phyloP scores from a whole-genome alignment of 495 filamentous ascomycete species.

The Chaetomidium leptoderma region DNA sequence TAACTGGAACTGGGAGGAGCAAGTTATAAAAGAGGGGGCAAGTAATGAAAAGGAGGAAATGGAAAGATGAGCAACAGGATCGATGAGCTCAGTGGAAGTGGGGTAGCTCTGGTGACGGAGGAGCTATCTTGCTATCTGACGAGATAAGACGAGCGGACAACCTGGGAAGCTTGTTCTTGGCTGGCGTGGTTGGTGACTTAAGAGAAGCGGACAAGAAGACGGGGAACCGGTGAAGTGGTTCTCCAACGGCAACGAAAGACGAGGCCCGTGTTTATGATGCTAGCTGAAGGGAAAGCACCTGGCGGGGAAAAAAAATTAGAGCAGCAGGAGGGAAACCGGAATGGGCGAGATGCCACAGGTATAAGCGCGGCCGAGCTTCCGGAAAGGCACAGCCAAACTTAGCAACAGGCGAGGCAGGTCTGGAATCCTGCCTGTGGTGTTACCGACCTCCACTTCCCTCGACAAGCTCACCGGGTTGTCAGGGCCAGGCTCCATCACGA shows the following conservation, averaged over 20 bases:
- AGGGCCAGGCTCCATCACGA: background rate
- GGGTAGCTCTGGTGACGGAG: constrained; percentile 9
- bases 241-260: too few species aligned
- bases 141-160: background rate
- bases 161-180: too few species aligned
- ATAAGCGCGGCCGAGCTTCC: background rate
- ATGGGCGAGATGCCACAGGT: background rate
- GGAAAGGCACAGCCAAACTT: background rate
- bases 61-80: background rate
- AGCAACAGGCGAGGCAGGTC: background rate
- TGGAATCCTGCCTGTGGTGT: background rate
- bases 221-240: too few species aligned
- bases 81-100: constrained; percentile 7
- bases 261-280: too few species aligned
- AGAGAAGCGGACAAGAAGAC: too few species aligned
- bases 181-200: too few species aligned
- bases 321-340: background rate
- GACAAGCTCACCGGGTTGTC: too few species aligned
- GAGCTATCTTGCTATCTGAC: background rate
- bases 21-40: too few species aligned
- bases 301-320: background rate
- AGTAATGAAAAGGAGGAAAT: background rate
- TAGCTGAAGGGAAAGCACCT: background rate
- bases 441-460: background rate
- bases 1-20: too few species aligned